Base-by-base conservation (phyloP, 345 rosid genomes). In the Carallia brachiata region DNA sequence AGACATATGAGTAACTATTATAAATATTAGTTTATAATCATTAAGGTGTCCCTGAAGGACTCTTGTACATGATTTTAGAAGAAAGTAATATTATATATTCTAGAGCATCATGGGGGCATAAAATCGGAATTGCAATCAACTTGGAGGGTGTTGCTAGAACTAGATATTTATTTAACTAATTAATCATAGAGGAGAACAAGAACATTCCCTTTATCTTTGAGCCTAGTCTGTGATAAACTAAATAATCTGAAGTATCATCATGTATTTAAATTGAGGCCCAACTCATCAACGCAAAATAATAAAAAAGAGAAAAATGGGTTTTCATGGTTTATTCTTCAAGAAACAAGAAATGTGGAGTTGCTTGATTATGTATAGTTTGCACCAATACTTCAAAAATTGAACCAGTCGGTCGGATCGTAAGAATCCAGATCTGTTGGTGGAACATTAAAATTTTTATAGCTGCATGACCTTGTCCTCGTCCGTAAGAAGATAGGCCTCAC, bases 211-310 rank as follows among this genome's bases (percentile, higher is more conserved):
- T 53, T 61, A 34, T 48, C 70, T 64, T 66, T 74, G 74, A 65
- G 68, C 74, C 66, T 72, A 75, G 55, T 28, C 19, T 4, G 36
- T 63, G 52, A 74, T 74, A 67, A 63, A 17, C 67, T 67, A 52
- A 58, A 57, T 74, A 70, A 36, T 67, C 30, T 16, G 57, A 15
- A 34, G 48, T 50, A 50, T 60, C 19, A 32, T 56, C 34, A 9
- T 15, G 4, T 27, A 56, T 32, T 27, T 15, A 8, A 56, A 56
- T 1, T 27, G 16, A 56, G 60, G 32, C 2, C 60, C 4, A 23
- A 15, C n/a, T 8, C 28, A 19, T 19, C 12, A 15, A 0, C 6
- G 60, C 50, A 23, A 23, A 23, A 23, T 23, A 23, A 23, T 23
- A 23, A 23, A 23, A 23, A 23, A 23, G 23, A 23, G 23, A 23